These are phyloP conservation scores for Hypoxylon sp. DNA, from an alignment of 2,329 filamentous ascomycete species.

Conservation along the genomic window DNA sequence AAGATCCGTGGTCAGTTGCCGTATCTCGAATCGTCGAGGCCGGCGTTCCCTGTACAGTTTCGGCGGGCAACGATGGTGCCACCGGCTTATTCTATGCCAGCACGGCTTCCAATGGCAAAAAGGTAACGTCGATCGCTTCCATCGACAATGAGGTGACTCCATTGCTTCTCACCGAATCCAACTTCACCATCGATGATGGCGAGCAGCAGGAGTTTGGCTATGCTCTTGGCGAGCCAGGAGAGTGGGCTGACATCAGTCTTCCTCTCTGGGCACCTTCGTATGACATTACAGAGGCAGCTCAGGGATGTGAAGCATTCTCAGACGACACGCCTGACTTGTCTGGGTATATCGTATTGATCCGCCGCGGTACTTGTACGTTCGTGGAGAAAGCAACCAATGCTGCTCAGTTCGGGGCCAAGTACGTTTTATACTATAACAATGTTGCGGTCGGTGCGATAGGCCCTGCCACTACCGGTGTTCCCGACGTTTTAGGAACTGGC, in stretches of 20 bases:
- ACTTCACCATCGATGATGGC: slow-evolving; percentile 52
- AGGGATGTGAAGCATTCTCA: slow-evolving; percentile 63
- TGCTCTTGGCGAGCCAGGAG: slow-evolving; percentile 51
- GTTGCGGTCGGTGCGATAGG: slow-evolving; percentile 48
- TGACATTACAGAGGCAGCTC: slow-evolving; percentile 57
- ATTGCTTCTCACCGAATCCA: slow-evolving; percentile 52
- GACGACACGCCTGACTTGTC: slow-evolving; percentile 65
- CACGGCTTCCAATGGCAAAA: slow-evolving; percentile 57
- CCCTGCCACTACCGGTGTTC: slow-evolving; percentile 42
- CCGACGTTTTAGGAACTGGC: slow-evolving; percentile 35
- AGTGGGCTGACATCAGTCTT: slow-evolving; percentile 57
- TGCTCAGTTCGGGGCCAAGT: slow-evolving; percentile 63
- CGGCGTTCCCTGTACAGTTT: slow-evolving; percentile 61
- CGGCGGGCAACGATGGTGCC: slow-evolving; percentile 61
- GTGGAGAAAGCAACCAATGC: slow-evolving; percentile 62
- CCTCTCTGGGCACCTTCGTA: slow-evolving; percentile 60
- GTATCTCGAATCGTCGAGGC: slow-evolving; percentile 62
- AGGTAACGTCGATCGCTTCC: slow-evolving; percentile 59
- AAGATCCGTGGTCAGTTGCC: slow-evolving; percentile 59
- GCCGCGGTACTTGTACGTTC: slow-evolving; percentile 66
- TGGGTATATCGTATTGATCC: slow-evolving; percentile 65
- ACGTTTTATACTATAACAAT: slow-evolving; percentile 70
- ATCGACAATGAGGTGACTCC: slow-evolving; percentile 58
- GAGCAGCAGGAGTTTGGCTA: slow-evolving; percentile 53
- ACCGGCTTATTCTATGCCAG: slow-evolving; percentile 59